phyloP scores from a whole-genome alignment of 2,329 filamentous ascomycete species.

The Alternaria brassicicola region DNA sequence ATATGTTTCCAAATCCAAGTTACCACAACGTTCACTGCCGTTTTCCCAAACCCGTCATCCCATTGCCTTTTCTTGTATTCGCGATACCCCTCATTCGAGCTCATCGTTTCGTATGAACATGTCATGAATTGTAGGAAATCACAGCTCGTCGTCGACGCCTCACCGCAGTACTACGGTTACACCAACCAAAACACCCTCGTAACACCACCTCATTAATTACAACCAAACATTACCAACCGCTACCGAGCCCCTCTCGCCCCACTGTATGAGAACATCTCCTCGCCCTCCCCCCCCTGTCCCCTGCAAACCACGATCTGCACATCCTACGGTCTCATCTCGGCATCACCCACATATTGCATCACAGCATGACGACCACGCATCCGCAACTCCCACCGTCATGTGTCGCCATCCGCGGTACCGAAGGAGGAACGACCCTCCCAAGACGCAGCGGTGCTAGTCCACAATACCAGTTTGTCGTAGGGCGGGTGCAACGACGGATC shows the following conservation, averaged over 20 bases:
- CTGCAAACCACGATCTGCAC: neutral
- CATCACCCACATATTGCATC: neutral
- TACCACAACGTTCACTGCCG: neutral
- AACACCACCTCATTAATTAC: neutral
- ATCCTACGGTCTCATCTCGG: constrained; percentile 2
- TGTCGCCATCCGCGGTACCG: neutral
- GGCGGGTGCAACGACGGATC: no score
- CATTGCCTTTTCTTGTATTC: neutral
- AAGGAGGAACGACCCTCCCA: no score
- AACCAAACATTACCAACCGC: neutral
- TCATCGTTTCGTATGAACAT: neutral
- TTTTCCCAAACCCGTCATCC: neutral
- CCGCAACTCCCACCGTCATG: neutral
- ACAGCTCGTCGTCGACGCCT: fast-evolving
- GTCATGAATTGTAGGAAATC: neutral
- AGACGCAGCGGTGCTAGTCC: no score
- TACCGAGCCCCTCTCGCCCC: neutral
- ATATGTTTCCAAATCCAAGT: neutral
- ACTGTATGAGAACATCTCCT: neutral
- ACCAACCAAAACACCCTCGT: neutral
- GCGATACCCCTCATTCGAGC: neutral
- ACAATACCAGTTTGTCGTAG: no score
- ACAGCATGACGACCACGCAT: neutral
- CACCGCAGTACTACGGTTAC: neutral
- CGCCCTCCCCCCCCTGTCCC: neutral